A percentile compares a stretch with the other conserved stretches of the same genome.
Conservation (phyloP, 2,329 filamentous ascomycete genomes). For the Dichotomopilus funicola region DNA sequence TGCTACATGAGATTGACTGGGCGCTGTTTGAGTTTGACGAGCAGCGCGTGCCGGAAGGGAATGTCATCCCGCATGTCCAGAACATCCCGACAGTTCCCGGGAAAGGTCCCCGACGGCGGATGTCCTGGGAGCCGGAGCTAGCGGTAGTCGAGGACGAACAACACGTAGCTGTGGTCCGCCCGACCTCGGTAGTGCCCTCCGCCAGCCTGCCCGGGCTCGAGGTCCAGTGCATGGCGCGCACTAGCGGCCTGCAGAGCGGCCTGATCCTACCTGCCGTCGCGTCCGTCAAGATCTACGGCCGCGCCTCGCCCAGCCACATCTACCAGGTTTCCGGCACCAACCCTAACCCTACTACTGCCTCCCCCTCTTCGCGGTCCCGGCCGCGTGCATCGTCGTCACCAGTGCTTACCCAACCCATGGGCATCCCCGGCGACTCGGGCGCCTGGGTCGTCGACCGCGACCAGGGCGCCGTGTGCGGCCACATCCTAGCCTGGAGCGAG, state of each 20-base stretch:
- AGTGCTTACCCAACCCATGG: constrained; percentile 36
- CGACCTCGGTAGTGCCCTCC: constrained; percentile 52
- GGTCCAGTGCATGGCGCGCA: constrained; percentile 85
- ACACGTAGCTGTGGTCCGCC: constrained; percentile 35
- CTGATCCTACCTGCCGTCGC: constrained; percentile 71
- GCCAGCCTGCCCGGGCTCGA: constrained; percentile 63
- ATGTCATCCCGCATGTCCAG: constrained; percentile 51
- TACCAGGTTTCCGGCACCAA: constrained; percentile 37
- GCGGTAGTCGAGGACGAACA: background rate
- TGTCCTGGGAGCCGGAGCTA: constrained; percentile 3
- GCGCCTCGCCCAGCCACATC: constrained; percentile 62
- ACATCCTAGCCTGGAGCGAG: constrained; percentile 82
- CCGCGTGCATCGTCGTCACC: background rate
- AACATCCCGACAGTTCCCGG: background rate
- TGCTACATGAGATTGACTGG: constrained; percentile 93
- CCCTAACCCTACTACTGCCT: background rate
- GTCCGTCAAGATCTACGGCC: constrained; percentile 81
- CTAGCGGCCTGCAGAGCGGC: constrained; percentile 74
- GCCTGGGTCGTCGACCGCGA: constrained; percentile 85
- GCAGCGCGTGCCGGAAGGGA: constrained; percentile 63
- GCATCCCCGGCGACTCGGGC: constrained; percentile 81
- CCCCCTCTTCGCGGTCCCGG: background rate
- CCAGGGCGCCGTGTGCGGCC: constrained; percentile 75
- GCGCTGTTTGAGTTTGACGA: constrained; percentile 76
- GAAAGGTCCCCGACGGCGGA: background rate